These are phyloP conservation scores for Magnusiomyces sp. DNA, from an alignment of 1,139 yeast species.

Conservation along the genomic window DNA sequence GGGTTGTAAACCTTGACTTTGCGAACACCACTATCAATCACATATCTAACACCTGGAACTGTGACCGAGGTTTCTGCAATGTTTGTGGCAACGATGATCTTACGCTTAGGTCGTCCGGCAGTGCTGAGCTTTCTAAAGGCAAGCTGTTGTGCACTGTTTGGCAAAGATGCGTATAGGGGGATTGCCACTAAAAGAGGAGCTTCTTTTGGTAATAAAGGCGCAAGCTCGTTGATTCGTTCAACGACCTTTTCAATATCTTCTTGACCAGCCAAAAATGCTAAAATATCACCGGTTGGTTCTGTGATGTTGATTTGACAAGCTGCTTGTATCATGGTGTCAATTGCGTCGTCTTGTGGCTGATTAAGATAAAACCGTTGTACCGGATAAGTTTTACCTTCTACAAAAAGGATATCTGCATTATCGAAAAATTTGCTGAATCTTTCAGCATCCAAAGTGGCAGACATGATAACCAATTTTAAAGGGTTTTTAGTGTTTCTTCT, in stretches of 20 bases:
- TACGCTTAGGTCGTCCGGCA: conserved; percentile 49
- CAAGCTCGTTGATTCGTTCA: conserved; percentile 47
- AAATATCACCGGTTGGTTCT: conserved; percentile 74
- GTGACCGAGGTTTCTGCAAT: conserved; percentile 97
- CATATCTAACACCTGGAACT: conserved; percentile 91
- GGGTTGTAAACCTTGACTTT: conserved; percentile 95
- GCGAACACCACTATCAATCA: conserved; percentile 83
- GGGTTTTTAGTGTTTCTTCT: conserved; percentile 29
- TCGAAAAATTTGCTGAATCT: conserved; percentile 70
- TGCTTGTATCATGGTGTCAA: conserved; percentile 67
- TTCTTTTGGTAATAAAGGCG: conserved; percentile 60
- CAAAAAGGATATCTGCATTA: conserved; percentile 68
- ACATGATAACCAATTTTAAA: conserved; percentile 65
- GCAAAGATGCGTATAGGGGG: conserved; percentile 88
- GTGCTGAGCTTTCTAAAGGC: conserved; percentile 52
- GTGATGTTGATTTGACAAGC: conserved; percentile 70
- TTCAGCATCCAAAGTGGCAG: conserved; percentile 95
- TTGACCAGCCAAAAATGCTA: conserved; percentile 91
- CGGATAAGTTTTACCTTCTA: conserved; percentile 86
- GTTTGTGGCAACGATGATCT: conserved; percentile 84
- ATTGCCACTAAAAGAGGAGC: conserved; percentile 70
- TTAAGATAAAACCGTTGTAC: conserved; percentile 63
- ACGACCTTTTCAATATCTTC: conserved; percentile 92
- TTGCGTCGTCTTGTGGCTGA: conserved; percentile 65
- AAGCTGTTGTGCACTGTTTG: conserved; percentile 72